phyloP scores from a whole-genome alignment of 1,284 basidiomycete species.

The Apiotrichum brassicae region DNA sequence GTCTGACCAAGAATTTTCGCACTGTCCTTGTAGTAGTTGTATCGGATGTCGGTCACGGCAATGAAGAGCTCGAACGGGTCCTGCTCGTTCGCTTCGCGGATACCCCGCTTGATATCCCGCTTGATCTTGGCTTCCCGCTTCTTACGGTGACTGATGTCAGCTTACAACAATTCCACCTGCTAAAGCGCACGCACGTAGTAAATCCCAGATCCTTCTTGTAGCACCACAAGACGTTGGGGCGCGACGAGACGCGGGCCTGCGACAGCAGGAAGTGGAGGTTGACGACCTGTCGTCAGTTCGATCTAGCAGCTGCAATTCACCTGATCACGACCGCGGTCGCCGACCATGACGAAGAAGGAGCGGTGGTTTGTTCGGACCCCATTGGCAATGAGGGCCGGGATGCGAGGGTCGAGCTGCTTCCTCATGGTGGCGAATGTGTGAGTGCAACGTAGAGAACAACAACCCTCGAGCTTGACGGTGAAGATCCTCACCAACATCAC shows the following conservation, averaged over 20 bases:
- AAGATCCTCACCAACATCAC: too few species aligned
- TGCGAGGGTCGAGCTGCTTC: conserved; percentile 73
- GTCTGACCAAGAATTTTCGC: conserved; percentile 96
- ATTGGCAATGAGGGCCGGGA: conserved; percentile 86
- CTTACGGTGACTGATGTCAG: conserved; percentile 71
- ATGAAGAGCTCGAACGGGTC: conserved; percentile 98
- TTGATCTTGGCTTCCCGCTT: conserved; percentile 95
- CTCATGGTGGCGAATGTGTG: conserved; percentile 35
- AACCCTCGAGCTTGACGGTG: too few species aligned
- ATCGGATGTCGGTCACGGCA: conserved; percentile 97
- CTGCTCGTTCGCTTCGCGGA: conserved; percentile 89
- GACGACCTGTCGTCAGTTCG: conserved; percentile 59
- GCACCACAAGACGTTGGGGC: conserved; percentile 91
- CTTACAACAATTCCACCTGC: conserved; percentile 6
- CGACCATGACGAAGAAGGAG: conserved; percentile 94
- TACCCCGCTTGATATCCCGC: conserved; percentile 84
- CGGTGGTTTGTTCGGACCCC: conserved; percentile 89
- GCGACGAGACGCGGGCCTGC: conserved; percentile 78
- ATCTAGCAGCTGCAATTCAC: conserved; percentile 44
- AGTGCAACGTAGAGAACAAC: conserved; percentile 1
- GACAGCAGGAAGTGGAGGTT: conserved; percentile 92
- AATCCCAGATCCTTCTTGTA: conserved; percentile 97
- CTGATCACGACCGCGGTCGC: conserved; percentile 91
- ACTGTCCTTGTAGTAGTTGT: conserved; percentile 94
- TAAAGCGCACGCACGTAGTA: conserved; percentile 60